Percentiles rank a stretch among this genome's conserved stretches.
Conservation (phyloP, 371 early-diverging fungal genomes). For the Mucor irregularis region DNA sequence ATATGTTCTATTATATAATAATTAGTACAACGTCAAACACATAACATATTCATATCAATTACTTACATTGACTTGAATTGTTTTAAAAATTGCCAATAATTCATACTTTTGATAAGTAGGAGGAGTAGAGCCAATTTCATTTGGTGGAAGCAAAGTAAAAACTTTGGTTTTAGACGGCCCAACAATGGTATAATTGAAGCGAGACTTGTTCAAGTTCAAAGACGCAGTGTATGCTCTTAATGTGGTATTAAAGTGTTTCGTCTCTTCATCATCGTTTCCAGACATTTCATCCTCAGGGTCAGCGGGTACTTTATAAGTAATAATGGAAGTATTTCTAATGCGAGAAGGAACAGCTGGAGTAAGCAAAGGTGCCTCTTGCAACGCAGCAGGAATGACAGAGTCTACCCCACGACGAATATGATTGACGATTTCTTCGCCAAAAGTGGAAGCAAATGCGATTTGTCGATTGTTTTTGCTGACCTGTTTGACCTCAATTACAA, state of each 20-base stretch:
- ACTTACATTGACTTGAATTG: slow-evolving; percentile 37
- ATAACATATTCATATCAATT: no score
- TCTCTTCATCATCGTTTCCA: slow-evolving; percentile 9
- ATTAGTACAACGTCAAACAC: background rate
- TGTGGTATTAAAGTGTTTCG: slow-evolving; percentile 17
- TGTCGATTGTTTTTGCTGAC: slow-evolving; percentile 20
- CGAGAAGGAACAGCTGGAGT: slow-evolving; percentile 13
- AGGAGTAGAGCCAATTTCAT: slow-evolving; percentile 26
- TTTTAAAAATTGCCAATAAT: slow-evolving; percentile 33
- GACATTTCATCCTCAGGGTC: slow-evolving; percentile 22
- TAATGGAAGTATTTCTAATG: slow-evolving; percentile 8
- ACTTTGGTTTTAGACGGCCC: slow-evolving; percentile 11
- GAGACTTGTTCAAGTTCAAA: slow-evolving; percentile 40
- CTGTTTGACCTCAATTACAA: slow-evolving; percentile 33
- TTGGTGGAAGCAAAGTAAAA: slow-evolving; percentile 30
- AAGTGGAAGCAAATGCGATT: slow-evolving; percentile 32
- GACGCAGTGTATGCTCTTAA: slow-evolving; percentile 43
- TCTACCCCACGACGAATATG: slow-evolving; percentile 33
- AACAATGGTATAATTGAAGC: slow-evolving; percentile 22
- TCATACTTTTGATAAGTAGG: slow-evolving; percentile 34
- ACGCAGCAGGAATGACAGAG: slow-evolving; percentile 17
- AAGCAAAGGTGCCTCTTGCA: slow-evolving; percentile 9
- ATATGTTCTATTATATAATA: slow-evolving; percentile 25
- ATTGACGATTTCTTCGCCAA: slow-evolving; percentile 35
- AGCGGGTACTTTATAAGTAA: background rate